Evolutionary conservation across 2,329 filamentous ascomycete species (phyloP), one percentile per base, ranked within the genome.

Genomic region (Colletotrichum filicis): DNA sequence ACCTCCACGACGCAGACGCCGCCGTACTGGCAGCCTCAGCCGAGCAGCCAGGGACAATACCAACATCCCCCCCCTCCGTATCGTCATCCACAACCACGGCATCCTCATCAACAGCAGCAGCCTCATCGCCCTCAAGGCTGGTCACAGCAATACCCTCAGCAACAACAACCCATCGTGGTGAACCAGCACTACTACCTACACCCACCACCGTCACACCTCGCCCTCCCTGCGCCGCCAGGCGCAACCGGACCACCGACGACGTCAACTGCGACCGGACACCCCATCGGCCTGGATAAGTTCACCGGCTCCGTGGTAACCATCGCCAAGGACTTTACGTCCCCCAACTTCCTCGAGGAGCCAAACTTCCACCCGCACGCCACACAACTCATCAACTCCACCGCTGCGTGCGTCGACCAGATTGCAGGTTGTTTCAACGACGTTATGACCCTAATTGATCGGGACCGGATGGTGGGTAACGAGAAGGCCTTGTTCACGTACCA

Each of bases 371-470:
- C 71, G 42, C 77, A 83, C 49, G 82, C 82, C 22, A 82, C 83
- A 0, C 85, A 87, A 75, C 80, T 88, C 30, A 78, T 86, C 55
- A 84, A 84, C 74, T 85, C 87, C 75, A 82, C 83, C 5, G 83
- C 85, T 16, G 83, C 84, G 6, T 80, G 90, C 22, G 90, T 86
- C 76, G 90, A 93, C 77, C 83, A 90, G 67, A 88, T 95, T 59
- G 88, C 86, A 16, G 85, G 85, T 4, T 90, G 90, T 65, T 88
- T 95, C 73, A 89, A 94, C 79, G 83, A 90, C 57, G 87, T 94
- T 69, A 90, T 95, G 79, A 94, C 93, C 1, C 86, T 89, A 32
- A 95, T 95, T 68, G 93, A 95, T 79, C 85, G 87, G 24, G 92
- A 93, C 30, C 84, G 82, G 35, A 85, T 86, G 30, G 77, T 80